phyloP scores from a whole-genome alignment of 192 early-diverging fungal genomes.

The Powellomyces hirtus region DNA sequence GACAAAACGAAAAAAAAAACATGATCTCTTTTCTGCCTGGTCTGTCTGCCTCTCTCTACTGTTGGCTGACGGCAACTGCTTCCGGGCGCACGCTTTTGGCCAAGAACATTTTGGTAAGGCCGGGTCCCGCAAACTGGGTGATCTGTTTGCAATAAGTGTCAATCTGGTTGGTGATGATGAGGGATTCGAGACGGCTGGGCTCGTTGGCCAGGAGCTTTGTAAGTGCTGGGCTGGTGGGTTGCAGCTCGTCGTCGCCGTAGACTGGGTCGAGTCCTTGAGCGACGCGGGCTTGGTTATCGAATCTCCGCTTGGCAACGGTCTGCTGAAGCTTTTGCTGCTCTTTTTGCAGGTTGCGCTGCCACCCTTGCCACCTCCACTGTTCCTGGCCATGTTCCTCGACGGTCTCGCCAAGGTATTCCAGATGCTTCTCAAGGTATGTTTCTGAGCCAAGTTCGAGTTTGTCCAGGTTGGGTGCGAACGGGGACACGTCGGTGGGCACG shows the following conservation, averaged over 20 bases:
- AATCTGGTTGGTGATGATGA: constrained; percentile 88
- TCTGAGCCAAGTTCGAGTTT: constrained; percentile 77
- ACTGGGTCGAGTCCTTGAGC: constrained; percentile 66
- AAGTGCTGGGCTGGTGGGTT: constrained; percentile 60
- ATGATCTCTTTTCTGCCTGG: too few relatives aligned
- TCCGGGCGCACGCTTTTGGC: constrained; percentile 34
- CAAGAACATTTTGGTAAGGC: constrained; percentile 86
- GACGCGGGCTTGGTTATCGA: constrained; percentile 71
- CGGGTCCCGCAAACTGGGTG: constrained; percentile 90
- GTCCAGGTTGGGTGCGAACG: constrained; percentile 57
- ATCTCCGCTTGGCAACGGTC: constrained; percentile 58
- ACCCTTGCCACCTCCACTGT: constrained; percentile 89
- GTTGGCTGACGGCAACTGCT: neutral
- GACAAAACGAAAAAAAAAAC: too few relatives aligned
- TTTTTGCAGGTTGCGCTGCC: constrained; percentile 87
- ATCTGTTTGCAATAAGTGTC: constrained; percentile 91
- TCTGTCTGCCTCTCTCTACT: too few relatives aligned
- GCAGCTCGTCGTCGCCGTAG: constrained; percentile 73
- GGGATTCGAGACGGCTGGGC: constrained; percentile 85
- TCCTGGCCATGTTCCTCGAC: constrained; percentile 90
- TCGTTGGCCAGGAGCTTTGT: constrained; percentile 67
- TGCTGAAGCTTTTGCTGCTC: constrained; percentile 78
- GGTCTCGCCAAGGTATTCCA: constrained; percentile 75
- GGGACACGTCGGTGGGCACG: constrained; percentile 23
- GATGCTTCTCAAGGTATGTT: constrained; percentile 81